Evolutionary conservation across 2,329 filamentous ascomycete genomes (phyloP), one percentile per base, ranked within the genome.

Genomic region (Blastomyces silverae): DNA sequence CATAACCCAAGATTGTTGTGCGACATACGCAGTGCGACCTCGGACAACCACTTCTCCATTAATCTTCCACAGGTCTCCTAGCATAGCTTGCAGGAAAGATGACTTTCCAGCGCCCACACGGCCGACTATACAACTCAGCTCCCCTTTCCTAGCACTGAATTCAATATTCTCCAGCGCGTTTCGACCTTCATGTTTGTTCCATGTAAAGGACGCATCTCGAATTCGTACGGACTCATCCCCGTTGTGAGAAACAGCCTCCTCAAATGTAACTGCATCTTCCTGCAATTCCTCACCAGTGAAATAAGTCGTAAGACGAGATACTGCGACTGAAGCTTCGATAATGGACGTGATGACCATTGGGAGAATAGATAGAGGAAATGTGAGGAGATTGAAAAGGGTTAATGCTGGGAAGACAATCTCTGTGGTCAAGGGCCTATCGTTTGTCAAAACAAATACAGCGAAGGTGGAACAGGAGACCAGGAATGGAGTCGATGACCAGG

Each of bases 321-420:
- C 91, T 31, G 94, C 94, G 64, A 99, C 94, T n/a, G 87, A 90
- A 13, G 94, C 92, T 77, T 99, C 94, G 42, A 99, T 92, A 67
- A 99, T 91, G 7, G 93, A 89, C 0, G 92, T 96, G 70, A 99
- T 97, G 48, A 99, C 92, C 92, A 99, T 97, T 8, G 94, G 94
- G 39, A 99, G 81, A 48, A 99, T 88, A 2, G 94, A 89, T 63
- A 99, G 85, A 1, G 94, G 95, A 79, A 99, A 99, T 0, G 92
- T 95, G 58, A 99, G 84, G 37, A 99, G 82, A 74, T 99, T 99
- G 85, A 99, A 99, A 31, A 99, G 83, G 0, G 94, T 92, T 74
- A 90, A 76, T 7, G 93, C 92, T 8, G 94, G 94, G 79, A 99
- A 99, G 25, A 99, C 91, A 69, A 99, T 94, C 0, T 96, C 92